Evolutionary conservation across 163 green algal species (phyloP).

Genomic region (Volvox carteri): DNA sequence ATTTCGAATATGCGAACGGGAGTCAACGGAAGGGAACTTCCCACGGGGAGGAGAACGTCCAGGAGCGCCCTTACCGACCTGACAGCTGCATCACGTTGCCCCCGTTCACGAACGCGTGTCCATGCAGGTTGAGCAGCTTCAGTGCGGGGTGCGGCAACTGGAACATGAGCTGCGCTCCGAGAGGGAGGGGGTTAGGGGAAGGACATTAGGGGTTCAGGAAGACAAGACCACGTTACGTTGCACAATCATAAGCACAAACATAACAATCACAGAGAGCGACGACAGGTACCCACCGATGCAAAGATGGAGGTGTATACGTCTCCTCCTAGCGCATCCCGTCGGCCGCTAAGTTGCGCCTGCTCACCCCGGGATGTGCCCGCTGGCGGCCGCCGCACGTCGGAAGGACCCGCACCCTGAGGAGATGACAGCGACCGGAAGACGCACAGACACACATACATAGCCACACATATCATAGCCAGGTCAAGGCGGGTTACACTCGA

Average conservation of each 20-base stretch:
- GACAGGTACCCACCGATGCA: constrained; percentile 56
- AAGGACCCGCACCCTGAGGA: constrained; percentile 71
- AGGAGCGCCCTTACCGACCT: too few species aligned
- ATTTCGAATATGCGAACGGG: too few species aligned
- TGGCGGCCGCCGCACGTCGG: constrained; percentile 59
- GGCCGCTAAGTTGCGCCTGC: neutral
- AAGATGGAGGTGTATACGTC: constrained; percentile 72
- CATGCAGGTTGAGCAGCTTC: constrained; percentile 58
- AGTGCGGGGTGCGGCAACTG: constrained; percentile 60
- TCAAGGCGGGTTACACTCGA: too few species aligned
- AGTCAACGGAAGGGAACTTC: too few species aligned
- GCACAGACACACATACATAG: neutral
- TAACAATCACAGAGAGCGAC: too few species aligned
- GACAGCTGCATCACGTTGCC: constrained; percentile 66
- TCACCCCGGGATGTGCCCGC: neutral
- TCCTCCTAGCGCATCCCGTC: constrained; percentile 74
- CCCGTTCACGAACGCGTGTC: constrained; percentile 77
- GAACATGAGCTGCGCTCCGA: constrained; percentile 65
- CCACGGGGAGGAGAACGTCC: too few species aligned
- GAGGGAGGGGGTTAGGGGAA: too few species aligned
- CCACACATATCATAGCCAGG: too few species aligned
- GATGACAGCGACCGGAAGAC: neutral
- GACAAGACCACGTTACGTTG: too few species aligned
- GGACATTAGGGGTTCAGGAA: too few species aligned
- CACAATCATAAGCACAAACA: too few species aligned